phyloP scores from a whole-genome alignment of 805 yeast genomes.

The Teunomyces stri region DNA sequence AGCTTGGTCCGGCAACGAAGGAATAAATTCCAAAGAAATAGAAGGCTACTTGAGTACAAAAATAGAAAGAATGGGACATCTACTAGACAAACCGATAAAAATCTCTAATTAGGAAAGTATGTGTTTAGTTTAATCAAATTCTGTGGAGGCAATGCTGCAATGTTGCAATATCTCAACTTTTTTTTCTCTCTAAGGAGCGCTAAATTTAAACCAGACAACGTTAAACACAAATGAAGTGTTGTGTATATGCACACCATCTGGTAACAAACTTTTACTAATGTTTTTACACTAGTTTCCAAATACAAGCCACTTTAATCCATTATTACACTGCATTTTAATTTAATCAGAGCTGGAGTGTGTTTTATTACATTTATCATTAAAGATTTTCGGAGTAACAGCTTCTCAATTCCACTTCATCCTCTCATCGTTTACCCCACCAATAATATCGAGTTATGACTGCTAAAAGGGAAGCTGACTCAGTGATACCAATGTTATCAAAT shows the following conservation, averaged over 20 bases:
- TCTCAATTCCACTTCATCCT: neutral
- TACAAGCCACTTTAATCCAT: neutral
- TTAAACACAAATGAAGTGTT: neutral
- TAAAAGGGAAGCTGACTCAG: constrained; percentile 2
- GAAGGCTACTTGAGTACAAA: constrained; percentile 93
- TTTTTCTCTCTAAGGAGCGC: too few relatives aligned
- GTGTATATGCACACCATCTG: neutral
- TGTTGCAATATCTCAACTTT: neutral
- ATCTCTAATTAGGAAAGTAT: constrained; percentile 10
- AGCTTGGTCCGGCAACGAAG: constrained; percentile 67
- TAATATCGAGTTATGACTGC: neutral
- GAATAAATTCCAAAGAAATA: constrained; percentile 80
- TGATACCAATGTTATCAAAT: constrained; percentile 14
- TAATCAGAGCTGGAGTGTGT: too few relatives aligned
- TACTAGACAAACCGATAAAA: constrained; percentile 51
- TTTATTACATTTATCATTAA: too few relatives aligned
- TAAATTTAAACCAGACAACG: neutral
- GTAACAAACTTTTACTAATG: neutral
- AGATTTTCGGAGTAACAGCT: too few relatives aligned
- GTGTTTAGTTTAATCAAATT: neutral
- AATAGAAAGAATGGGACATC: constrained; percentile 96
- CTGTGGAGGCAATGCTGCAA: neutral
- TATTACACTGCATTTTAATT: too few relatives aligned
- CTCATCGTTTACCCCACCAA: neutral
- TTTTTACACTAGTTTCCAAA: neutral